Conservation (phyloP, 1,139 yeast species). For the Geotrichum cucujoidarum region DNA sequence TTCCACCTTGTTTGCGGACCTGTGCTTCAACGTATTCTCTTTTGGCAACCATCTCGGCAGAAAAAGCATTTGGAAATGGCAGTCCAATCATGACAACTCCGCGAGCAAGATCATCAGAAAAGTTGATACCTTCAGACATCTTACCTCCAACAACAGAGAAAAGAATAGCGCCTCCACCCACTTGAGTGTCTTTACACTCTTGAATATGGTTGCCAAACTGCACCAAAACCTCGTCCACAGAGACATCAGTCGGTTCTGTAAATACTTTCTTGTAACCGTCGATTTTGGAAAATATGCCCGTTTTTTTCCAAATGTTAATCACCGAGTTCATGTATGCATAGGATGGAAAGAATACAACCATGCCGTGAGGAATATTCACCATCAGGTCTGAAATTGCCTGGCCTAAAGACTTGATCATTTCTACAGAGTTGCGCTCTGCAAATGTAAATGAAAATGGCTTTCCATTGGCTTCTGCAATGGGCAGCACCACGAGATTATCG, state of each 20-base stretch:
- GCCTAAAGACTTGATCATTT: conserved; percentile 53
- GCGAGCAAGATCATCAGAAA: conserved; percentile 79
- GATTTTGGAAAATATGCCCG: conserved; percentile 16
- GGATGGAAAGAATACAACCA: conserved; percentile 81
- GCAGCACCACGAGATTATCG: conserved; percentile 57
- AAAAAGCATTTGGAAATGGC: conserved; percentile 81
- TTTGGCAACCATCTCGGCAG: conserved; percentile 79
- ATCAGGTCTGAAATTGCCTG: conserved; percentile 43
- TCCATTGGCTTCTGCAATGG: conserved; percentile 39
- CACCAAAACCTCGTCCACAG: conserved; percentile 45
- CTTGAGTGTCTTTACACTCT: not conserved
- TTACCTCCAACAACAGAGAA: conserved; percentile 92
- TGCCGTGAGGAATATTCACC: conserved; percentile 60
- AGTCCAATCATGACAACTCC: conserved; percentile 85
- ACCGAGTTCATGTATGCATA: conserved; percentile 62
- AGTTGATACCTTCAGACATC: conserved; percentile 91
- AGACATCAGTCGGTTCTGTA: conserved; percentile 45
- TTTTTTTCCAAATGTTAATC: conserved; percentile 47
- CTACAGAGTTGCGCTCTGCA: conserved; percentile 49
- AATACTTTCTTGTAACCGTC: conserved; percentile 37
- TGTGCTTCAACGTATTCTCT: conserved; percentile 55
- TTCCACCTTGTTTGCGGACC: conserved; percentile 40
- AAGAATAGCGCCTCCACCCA: conserved; percentile 54
- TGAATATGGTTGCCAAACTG: conserved; percentile 44
- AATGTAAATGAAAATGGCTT: conserved; percentile 61